Conservation (phyloP, 306 rosid genomes). For the Medicago truncatula region DNA sequence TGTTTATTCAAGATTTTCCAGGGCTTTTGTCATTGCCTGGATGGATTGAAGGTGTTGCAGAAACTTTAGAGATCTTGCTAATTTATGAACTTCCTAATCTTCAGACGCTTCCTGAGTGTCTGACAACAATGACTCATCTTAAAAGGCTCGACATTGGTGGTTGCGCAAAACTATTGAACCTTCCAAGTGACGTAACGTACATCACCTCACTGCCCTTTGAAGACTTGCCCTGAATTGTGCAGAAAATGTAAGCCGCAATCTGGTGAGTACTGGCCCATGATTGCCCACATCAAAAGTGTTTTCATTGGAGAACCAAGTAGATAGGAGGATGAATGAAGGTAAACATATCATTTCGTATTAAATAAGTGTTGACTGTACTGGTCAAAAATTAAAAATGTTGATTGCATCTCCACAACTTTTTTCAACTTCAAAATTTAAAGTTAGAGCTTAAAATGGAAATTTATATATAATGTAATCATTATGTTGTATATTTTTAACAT, state of each 20-base stretch:
- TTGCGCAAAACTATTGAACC: neutral
- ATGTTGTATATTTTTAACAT: too few relatives aligned
- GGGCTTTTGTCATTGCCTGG: neutral
- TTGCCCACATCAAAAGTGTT: neutral
- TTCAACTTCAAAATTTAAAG: too few relatives aligned
- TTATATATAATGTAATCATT: too few relatives aligned
- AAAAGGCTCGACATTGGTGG: neutral
- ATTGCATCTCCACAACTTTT: neutral
- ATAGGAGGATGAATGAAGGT: neutral
- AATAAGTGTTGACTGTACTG: too few relatives aligned
- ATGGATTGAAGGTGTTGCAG: constrained; percentile 20
- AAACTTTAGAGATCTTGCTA: neutral
- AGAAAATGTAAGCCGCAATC: neutral
- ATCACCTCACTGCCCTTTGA: neutral
- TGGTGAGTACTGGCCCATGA: neutral
- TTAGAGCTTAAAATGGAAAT: too few relatives aligned
- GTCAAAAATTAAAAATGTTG: neutral
- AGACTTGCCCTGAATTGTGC: neutral
- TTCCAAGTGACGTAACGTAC: neutral
- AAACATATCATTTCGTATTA: too few relatives aligned
- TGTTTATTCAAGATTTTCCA: neutral
- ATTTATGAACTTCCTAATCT: neutral
- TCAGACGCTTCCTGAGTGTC: neutral
- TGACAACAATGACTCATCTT: neutral
- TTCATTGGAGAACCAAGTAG: neutral